Conservation (phyloP, 2,329 filamentous ascomycete genomes). For the Chaetothyriales sp. region DNA sequence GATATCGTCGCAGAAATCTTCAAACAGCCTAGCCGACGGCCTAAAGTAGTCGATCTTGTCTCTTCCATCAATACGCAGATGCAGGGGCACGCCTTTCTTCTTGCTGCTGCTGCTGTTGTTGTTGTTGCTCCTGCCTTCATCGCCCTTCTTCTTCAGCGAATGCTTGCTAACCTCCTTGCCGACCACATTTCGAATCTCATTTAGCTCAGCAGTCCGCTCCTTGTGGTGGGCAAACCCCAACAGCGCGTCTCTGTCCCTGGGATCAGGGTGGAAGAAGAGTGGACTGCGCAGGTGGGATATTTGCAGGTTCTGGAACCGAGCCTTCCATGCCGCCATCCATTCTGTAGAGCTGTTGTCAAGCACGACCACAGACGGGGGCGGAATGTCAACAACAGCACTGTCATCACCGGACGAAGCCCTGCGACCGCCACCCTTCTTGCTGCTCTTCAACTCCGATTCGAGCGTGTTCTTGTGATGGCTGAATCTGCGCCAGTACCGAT, state of each 20-base stretch:
- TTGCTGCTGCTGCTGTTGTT: slow-evolving; percentile 16
- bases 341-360: slow-evolving; percentile 47
- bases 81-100: slow-evolving; percentile 21
- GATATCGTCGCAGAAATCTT: slow-evolving; percentile 45
- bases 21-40: slow-evolving; percentile 47
- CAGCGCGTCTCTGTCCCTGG: slow-evolving; percentile 57
- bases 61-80: slow-evolving; percentile 46
- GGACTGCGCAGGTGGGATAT: slow-evolving; percentile 61
- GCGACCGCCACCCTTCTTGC: background rate
- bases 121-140: background rate
- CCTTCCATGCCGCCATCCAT: slow-evolving; percentile 60
- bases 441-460: slow-evolving; percentile 6
- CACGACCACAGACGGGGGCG: slow-evolving; percentile 39
- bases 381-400: slow-evolving; percentile 7
- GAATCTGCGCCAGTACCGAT: slow-evolving; percentile 40
- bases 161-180: slow-evolving; percentile 72
- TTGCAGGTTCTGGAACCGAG: slow-evolving; percentile 50
- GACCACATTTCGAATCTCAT: slow-evolving; percentile 58
- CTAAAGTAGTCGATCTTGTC: slow-evolving; percentile 57
- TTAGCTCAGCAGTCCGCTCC: slow-evolving; percentile 46
- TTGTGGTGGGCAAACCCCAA: slow-evolving; percentile 52
- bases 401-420: background rate
- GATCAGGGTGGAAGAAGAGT: slow-evolving; percentile 73
- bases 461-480: slow-evolving; percentile 6
- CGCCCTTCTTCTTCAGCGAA: slow-evolving; percentile 48